Evolutionary conservation across 2,329 filamentous ascomycete genomes (phyloP).

Genomic region (Plenodomus tracheiphilus): DNA sequence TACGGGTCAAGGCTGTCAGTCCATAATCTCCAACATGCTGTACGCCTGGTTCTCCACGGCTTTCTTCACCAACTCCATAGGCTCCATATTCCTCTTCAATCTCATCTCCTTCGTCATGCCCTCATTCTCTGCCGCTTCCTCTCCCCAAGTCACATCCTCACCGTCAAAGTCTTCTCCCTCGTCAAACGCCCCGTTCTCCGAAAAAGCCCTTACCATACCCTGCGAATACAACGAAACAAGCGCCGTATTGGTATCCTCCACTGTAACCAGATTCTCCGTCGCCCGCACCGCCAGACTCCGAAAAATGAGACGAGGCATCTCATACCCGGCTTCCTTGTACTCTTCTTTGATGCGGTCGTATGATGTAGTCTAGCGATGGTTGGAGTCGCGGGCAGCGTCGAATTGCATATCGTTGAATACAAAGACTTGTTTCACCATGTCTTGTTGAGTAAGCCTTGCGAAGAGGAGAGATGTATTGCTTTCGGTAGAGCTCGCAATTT

Average conservation of each 20-base stretch:
- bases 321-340: conserved; percentile 57
- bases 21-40: conserved; percentile 58
- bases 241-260: conserved; percentile 51
- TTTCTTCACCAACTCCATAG: conserved; percentile 49
- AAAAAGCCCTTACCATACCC: conserved; percentile 61
- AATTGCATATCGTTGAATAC: conserved; percentile 67
- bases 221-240: conserved; percentile 62
- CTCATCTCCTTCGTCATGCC: conserved; percentile 28
- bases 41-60: conserved; percentile 59
- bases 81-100: conserved; percentile 32
- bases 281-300: conserved; percentile 60
- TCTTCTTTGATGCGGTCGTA: conserved; percentile 55
- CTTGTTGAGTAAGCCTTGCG: conserved; percentile 57
- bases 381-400: conserved; percentile 40
- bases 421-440: conserved; percentile 65
- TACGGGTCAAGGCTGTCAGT: too few species aligned
- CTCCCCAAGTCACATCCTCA: conserved; percentile 42
- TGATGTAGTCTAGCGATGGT: conserved; percentile 48
- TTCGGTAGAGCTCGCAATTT: conserved; percentile 56
- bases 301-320: conserved; percentile 63
- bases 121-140: conserved; percentile 12
- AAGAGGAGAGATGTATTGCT: conserved; percentile 54
- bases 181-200: conserved; percentile 54
- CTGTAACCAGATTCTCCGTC: conserved; percentile 55
- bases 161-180: conserved; percentile 46